Conservation (phyloP, 306 rosid species). For the Ammopiptanthus mongolicus region DNA sequence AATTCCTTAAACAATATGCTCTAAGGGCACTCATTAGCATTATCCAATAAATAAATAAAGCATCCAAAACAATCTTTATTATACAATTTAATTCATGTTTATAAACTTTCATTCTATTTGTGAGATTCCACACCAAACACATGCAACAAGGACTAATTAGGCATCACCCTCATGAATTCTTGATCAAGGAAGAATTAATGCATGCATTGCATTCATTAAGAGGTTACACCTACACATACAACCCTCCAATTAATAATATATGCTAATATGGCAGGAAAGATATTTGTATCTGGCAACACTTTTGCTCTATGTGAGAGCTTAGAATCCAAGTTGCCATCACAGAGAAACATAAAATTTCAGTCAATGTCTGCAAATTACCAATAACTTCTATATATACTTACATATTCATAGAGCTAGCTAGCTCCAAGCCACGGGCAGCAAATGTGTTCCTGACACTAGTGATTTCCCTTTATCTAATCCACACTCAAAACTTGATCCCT, state of each 20-base stretch:
- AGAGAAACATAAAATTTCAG: conserved; percentile 17
- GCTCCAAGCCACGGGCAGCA: conserved; percentile 17
- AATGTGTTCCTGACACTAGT: conserved; percentile 10
- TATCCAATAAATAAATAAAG: no score
- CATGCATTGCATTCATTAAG: conserved; percentile 12
- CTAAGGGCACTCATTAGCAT: no score
- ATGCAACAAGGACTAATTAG: neutral
- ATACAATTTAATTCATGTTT: neutral
- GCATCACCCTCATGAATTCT: conserved; percentile 18
- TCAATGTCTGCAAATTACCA: conserved; percentile 31
- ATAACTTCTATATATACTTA: conserved; percentile 9
- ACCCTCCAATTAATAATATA: neutral
- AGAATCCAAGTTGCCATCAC: conserved; percentile 6
- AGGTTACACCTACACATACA: neutral
- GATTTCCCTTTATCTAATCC: conserved; percentile 12
- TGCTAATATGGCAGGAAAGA: neutral
- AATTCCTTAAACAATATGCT: no score
- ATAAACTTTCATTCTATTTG: neutral
- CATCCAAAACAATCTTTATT: neutral
- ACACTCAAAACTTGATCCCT: conserved; percentile 23
- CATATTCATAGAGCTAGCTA: conserved; percentile 17
- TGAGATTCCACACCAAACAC: neutral
- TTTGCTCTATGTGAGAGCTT: neutral
- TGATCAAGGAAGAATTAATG: conserved; percentile 14
- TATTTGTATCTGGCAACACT: neutral